Percentiles rank a stretch among this genome's conserved stretches.
Conservation (phyloP, 768 basidiomycete species). For the Phylloporus sp. region DNA sequence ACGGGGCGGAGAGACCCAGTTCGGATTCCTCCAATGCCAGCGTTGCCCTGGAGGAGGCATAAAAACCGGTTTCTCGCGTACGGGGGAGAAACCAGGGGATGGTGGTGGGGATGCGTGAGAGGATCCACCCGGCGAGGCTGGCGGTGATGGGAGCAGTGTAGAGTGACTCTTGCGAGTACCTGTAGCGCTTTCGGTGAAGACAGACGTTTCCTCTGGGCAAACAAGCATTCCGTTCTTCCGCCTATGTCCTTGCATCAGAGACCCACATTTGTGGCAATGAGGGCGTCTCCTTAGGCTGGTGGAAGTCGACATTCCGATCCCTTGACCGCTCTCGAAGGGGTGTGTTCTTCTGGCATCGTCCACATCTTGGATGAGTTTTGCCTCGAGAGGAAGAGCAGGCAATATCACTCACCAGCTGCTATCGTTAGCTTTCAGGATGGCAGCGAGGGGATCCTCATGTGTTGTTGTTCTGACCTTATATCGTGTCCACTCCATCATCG, state of each 20-base stretch:
- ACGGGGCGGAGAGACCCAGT: constrained; percentile 32
- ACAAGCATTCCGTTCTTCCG: constrained; percentile 30
- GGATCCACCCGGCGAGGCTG: constrained; percentile 25
- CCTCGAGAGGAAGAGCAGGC: neutral
- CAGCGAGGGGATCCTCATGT: constrained; percentile 15
- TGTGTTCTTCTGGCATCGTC: neutral
- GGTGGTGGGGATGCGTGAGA: constrained; percentile 16
- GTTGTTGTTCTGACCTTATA: constrained; percentile 23
- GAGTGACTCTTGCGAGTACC: constrained; percentile 17
- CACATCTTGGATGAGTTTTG: constrained; percentile 1
- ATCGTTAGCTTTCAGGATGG: constrained; percentile 19
- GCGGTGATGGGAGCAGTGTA: constrained; percentile 25
- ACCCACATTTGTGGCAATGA: constrained; percentile 33
- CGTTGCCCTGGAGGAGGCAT: constrained; percentile 27
- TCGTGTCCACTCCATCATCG: constrained; percentile 5
- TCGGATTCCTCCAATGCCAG: constrained; percentile 35
- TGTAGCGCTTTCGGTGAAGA: constrained; percentile 13
- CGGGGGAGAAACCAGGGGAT: constrained; percentile 15
- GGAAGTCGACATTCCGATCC: constrained; percentile 24
- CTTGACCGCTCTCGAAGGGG: constrained; percentile 1
- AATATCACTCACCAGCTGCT: constrained; percentile 25
- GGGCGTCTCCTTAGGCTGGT: constrained; percentile 31
- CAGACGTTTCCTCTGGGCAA: constrained; percentile 21
- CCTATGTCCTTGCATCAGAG: constrained; percentile 31
- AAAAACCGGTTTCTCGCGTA: constrained; percentile 16